Conservation (phyloP, 179 eudicot species). For the Patellifolia procumbens region DNA sequence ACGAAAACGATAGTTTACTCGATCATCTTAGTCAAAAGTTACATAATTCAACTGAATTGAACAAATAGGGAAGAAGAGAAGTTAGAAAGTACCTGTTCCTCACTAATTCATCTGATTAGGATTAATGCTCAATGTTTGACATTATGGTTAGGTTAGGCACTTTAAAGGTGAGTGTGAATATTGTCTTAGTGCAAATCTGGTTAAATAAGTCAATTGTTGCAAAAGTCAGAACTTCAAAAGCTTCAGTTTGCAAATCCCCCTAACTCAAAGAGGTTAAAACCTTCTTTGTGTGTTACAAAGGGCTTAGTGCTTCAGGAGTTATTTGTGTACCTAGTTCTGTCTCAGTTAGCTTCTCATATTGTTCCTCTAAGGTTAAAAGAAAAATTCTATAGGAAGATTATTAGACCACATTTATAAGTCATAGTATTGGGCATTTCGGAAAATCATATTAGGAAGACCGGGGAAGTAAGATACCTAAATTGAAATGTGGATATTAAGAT, state of each 20-base stretch:
- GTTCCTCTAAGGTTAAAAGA: no score
- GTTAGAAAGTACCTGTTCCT: background rate
- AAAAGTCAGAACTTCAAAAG: background rate
- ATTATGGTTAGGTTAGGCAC: conserved; percentile 9
- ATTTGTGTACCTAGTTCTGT: background rate
- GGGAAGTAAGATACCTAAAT: no score
- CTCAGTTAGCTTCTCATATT: background rate
- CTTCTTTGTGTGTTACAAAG: conserved; percentile 3
- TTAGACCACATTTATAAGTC: no score
- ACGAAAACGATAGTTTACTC: background rate
- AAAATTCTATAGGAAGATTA: no score
- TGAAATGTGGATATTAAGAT: no score
- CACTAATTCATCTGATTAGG: background rate
- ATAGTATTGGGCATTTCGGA: no score
- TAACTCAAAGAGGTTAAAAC: conserved; percentile 14
- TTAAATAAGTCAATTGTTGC: conserved; percentile 12
- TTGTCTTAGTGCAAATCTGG: conserved; percentile 22
- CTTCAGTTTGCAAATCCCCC: conserved; percentile 25
- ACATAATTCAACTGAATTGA: background rate
- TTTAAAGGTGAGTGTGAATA: conserved; percentile 17
- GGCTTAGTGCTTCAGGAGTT: background rate
- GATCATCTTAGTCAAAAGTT: background rate
- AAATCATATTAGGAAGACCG: no score
- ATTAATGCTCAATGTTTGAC: conserved; percentile 14
- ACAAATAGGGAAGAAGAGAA: background rate